Evolutionary conservation across 2,329 filamentous ascomycete species (phyloP).

Genomic region (Acrocalymma vagum): DNA sequence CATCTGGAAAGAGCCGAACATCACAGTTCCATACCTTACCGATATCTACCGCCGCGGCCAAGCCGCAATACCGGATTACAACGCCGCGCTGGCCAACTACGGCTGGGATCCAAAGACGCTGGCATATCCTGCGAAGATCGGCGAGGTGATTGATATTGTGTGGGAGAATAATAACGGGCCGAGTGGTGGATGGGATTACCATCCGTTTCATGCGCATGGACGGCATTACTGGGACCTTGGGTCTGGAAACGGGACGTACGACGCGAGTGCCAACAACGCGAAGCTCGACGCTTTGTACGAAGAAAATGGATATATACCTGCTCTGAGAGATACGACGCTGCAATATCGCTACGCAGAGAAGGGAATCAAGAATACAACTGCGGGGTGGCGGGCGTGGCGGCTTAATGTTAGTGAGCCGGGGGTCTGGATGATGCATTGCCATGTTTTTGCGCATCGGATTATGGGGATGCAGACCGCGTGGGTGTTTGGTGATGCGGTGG

Average conservation of each 20-base stretch:
- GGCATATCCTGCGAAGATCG: conserved; percentile 62
- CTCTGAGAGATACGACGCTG: conserved; percentile 60
- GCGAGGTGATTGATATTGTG: conserved; percentile 66
- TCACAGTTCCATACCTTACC: conserved; percentile 58
- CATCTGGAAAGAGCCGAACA: conserved; percentile 22
- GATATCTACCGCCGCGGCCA: conserved; percentile 60
- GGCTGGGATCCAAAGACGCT: conserved; percentile 63
- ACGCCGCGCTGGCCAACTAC: conserved; percentile 56
- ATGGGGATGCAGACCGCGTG: conserved; percentile 62
- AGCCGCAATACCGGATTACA: conserved; percentile 60
- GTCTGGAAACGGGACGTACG: conserved; percentile 62
- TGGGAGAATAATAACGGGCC: conserved; percentile 47
- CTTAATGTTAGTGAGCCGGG: conserved; percentile 62
- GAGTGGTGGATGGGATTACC: conserved; percentile 40
- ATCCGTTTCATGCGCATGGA: conserved; percentile 66
- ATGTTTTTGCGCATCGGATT: conserved; percentile 65
- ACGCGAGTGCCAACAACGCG: conserved; percentile 58
- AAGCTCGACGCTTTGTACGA: too few relatives aligned
- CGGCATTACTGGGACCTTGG: conserved; percentile 64
- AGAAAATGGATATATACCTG: conserved; percentile 41
- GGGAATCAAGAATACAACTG: conserved; percentile 50
- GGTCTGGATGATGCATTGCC: conserved; percentile 71
- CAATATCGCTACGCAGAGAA: conserved; percentile 62
- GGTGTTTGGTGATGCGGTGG: conserved; percentile 53
- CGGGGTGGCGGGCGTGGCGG: conserved; percentile 70